Conservation (phyloP, 225 moss, liverwort and hornwort genomes). For the Asterella californica region DNA sequence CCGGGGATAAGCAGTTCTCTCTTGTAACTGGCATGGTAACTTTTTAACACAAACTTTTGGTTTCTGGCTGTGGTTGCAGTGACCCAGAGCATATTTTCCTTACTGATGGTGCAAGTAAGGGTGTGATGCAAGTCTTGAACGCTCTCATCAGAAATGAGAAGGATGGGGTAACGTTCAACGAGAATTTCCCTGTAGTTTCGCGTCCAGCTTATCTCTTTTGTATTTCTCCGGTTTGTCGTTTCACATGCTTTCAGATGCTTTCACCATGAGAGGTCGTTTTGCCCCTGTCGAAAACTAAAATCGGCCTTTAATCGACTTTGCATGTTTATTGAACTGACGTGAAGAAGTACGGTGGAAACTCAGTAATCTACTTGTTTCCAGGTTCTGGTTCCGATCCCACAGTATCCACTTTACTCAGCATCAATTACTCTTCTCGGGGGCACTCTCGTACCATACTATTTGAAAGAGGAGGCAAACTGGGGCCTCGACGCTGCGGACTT, state of each 20-base stretch:
- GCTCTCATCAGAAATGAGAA: constrained; percentile 73
- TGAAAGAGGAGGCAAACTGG: constrained; percentile 45
- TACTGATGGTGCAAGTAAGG: constrained; percentile 97
- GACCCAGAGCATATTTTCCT: constrained; percentile 83
- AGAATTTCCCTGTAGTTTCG: neutral
- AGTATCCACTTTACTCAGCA: constrained; percentile 58
- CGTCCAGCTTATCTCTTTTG: neutral
- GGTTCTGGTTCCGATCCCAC: constrained; percentile 59
- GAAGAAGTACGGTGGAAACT: neutral
- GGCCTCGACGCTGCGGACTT: constrained; percentile 44
- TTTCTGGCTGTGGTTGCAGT: constrained; percentile 40
- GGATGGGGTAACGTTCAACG: constrained; percentile 66
- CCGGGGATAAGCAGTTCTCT: too few relatives aligned
- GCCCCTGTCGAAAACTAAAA: neutral
- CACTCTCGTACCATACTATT: constrained; percentile 51
- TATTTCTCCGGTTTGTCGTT: neutral
- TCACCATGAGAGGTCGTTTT: too few relatives aligned
- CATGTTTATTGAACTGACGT: neutral
- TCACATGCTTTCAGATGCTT: too few relatives aligned
- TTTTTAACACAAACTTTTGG: neutral
- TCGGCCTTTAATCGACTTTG: neutral
- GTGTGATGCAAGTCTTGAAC: constrained; percentile 80
- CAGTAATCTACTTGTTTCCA: constrained; percentile 7
- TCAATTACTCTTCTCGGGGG: constrained; percentile 58
- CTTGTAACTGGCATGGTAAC: neutral